Base-by-base conservation (phyloP, 352 stramenopile species). In the Salisapilia sapeloensis region DNA sequence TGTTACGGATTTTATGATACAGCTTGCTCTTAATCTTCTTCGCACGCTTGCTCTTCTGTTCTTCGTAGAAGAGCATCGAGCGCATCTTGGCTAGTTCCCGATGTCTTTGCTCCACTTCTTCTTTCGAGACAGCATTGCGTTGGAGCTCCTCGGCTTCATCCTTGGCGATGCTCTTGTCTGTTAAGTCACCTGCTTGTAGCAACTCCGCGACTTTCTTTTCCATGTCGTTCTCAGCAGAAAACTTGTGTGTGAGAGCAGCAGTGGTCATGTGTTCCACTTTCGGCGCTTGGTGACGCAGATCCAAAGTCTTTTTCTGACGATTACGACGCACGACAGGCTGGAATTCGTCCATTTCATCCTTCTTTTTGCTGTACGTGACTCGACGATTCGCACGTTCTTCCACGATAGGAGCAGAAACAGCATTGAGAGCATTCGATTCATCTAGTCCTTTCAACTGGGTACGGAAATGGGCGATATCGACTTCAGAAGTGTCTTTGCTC, bases 11-110 rank as follows among this genome's bases (percentile, higher is more conserved):
- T 50, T 96, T 95, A 46, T 95, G 83, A 69, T 97, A 99, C 20
- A 97, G 86, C 50, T 98, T 99, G 21, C 84, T 97, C 62, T 99
- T 99, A 52, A 98, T 99, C 61, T 99, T 99, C 63, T 99, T 99
- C 18, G 98, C 91, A 20, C 94, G 90, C 47, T 94, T 84, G 31
- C 83, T 56, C 52, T 99, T 99, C 57, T 97, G 85, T 59, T 99
- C 93, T 28, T 98, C 84, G 57, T 98, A 98, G 44, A 98, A 99
- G 50, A 99, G 77, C 26, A 99, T 62, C 35, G 91, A 76, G 26
- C 93, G 76, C 56, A 99, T 86, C 53, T 97, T 96, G 2, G 91
- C 69, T 18, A 99, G 57, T 49, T 98, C 87, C 24, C 72, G 70
- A 41, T 95, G 80, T 4, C 84, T 77, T 27, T 65, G 60, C 35